These are phyloP conservation scores for Datisca glomerata DNA, from an alignment of 306 rosid genomes.

Conservation along the genomic window DNA sequence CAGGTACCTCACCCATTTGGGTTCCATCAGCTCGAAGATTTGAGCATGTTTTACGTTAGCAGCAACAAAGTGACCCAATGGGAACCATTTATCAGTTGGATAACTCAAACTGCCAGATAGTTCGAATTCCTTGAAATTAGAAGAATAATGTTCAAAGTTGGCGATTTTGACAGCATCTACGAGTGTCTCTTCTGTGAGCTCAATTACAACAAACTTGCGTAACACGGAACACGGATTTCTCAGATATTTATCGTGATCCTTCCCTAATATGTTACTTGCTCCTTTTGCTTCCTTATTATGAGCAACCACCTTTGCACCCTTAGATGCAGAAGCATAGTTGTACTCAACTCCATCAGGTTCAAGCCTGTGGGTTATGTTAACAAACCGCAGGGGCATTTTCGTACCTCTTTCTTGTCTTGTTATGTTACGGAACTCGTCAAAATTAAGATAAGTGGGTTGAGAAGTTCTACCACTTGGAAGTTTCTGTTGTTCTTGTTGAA, in stretches of 20 bases:
- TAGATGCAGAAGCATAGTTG: constrained; percentile 93
- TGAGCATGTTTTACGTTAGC: constrained; percentile 73
- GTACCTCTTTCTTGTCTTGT: constrained; percentile 29
- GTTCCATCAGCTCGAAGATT: constrained; percentile 59
- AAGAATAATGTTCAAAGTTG: constrained; percentile 88
- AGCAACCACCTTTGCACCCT: constrained; percentile 94
- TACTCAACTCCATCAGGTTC: constrained; percentile 86
- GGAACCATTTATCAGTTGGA: constrained; percentile 82
- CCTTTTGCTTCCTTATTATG: constrained; percentile 97
- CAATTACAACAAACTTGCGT: constrained; percentile 69
- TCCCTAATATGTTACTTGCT: constrained; percentile 72
- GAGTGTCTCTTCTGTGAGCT: constrained; percentile 92
- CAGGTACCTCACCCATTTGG: constrained; percentile 96
- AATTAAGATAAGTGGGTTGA: constrained; percentile 29
- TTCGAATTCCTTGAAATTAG: constrained; percentile 77
- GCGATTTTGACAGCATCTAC: constrained; percentile 80
- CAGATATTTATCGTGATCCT: constrained; percentile 86
- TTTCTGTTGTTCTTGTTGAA: constrained; percentile 9
- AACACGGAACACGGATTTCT: constrained; percentile 92
- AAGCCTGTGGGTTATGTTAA: constrained; percentile 53
- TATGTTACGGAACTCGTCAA: constrained; percentile 34
- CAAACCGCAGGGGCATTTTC: constrained; percentile 15
- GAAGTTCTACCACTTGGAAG: constrained; percentile 19
- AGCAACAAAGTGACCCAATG: constrained; percentile 73
- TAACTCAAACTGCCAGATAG: constrained; percentile 68